phyloP scores from a whole-genome alignment of 495 filamentous ascomycete genomes.

The Penicillium samsonianum region DNA sequence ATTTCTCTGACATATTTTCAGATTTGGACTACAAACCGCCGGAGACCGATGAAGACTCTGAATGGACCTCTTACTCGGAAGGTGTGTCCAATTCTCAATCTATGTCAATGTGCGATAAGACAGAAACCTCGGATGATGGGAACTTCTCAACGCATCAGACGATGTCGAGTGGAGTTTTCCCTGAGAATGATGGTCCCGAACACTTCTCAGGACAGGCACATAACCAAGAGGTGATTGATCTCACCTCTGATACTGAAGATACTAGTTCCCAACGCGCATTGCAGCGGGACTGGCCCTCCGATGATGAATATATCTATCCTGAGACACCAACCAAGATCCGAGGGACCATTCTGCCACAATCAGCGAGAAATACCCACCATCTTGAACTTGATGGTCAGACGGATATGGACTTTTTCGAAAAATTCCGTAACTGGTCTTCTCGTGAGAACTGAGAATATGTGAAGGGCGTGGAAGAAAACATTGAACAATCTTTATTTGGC shows the following conservation, averaged over 20 bases:
- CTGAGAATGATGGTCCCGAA: background rate
- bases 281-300: conserved; percentile 4
- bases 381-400: background rate
- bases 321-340: background rate
- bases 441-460: background rate
- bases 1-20: background rate
- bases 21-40: background rate
- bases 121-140: background rate
- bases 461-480: background rate
- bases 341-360: background rate
- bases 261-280: background rate
- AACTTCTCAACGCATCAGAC: background rate
- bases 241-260: background rate
- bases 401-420: background rate
- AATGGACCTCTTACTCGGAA: background rate
- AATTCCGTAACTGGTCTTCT: background rate
- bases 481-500: background rate
- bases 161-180: background rate
- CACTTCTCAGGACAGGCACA: background rate
- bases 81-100: background rate
- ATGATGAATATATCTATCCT: background rate
- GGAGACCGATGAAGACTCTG: background rate
- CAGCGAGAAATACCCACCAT: background rate
- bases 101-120: background rate
- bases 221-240: background rate